These are phyloP conservation scores for Saccharum hybrid DNA, from an alignment of 202 grass and related monocot genomes.

Conservation along the genomic window DNA sequence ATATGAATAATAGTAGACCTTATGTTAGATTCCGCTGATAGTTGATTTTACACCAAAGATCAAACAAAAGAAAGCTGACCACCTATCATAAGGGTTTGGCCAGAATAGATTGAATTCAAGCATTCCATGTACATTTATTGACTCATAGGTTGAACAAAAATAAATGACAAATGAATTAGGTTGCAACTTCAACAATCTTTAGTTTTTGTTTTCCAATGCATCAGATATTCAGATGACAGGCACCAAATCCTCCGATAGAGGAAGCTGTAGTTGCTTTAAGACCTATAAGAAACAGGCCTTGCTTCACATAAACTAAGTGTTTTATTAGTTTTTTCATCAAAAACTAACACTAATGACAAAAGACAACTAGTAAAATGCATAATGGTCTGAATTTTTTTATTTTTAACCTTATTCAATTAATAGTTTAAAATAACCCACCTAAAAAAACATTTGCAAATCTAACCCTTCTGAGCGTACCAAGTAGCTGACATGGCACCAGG, in stretches of 20 bases:
- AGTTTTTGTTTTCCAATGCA: background rate
- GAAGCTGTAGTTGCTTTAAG: background rate
- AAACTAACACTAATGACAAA: background rate
- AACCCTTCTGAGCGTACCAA: too few relatives aligned
- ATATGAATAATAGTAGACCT: slow-evolving; percentile 24
- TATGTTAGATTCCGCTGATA: background rate
- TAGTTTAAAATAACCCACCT: too few relatives aligned
- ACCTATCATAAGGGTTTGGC: background rate
- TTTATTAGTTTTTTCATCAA: background rate
- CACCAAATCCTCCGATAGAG: background rate
- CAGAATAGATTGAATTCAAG: slow-evolving; percentile 4
- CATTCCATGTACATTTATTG: slow-evolving; percentile 12
- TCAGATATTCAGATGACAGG: background rate
- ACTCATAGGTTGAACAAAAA: background rate
- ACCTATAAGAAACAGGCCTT: slow-evolving; percentile 13
- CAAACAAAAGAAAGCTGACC: background rate
- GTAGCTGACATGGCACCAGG: too few relatives aligned
- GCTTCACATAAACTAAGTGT: background rate
- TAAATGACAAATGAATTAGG: background rate
- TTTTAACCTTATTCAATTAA: too few relatives aligned
- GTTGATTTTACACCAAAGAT: background rate
- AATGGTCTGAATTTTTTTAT: background rate
- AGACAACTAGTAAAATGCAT: background rate
- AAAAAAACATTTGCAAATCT: too few relatives aligned
- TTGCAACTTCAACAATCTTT: background rate